These are phyloP conservation scores for Allium sativum DNA, from an alignment of 106 monocot species.

Conservation along the genomic window DNA sequence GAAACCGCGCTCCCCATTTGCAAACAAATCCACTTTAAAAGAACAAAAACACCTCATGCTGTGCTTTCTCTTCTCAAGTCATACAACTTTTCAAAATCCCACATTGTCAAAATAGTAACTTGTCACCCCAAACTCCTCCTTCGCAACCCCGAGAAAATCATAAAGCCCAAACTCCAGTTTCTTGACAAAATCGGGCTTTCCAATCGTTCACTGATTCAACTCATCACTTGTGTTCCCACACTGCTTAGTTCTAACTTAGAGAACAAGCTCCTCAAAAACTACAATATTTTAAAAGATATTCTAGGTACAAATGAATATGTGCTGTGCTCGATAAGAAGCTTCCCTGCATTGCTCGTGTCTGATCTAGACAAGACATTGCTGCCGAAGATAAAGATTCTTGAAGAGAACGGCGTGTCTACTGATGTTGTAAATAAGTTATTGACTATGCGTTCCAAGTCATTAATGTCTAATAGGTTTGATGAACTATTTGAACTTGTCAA, in stretches of 20 bases:
- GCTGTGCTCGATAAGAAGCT: neutral
- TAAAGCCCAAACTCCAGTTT: conserved; percentile 43
- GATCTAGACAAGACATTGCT: conserved; percentile 3
- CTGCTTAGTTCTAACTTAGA: conserved; percentile 15
- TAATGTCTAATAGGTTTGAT: conserved; percentile 5
- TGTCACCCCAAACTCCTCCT: conserved; percentile 15
- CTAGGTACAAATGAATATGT: conserved; percentile 7
- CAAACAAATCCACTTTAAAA: conserved; percentile 18
- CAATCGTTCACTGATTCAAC: conserved; percentile 1
- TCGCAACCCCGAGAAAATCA: conserved; percentile 8
- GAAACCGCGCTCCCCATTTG: conserved; percentile 9
- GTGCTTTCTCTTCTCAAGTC: conserved; percentile 15
- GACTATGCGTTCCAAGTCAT: neutral
- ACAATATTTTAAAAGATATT: conserved; percentile 6
- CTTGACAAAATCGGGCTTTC: conserved; percentile 17
- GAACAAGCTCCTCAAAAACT: conserved; percentile 2
- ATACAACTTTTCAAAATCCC: conserved; percentile 20
- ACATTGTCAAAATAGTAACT: conserved; percentile 21
- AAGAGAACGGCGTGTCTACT: conserved; percentile 4
- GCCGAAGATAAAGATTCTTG: conserved; percentile 7
- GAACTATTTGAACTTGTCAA: neutral
- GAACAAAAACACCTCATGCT: conserved; percentile 9
- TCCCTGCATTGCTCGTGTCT: conserved; percentile 1
- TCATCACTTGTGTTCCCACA: conserved; percentile 6
- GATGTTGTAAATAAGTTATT: conserved; percentile 3